Conservation (phyloP, 805 yeast species). For the Candida koratica region DNA sequence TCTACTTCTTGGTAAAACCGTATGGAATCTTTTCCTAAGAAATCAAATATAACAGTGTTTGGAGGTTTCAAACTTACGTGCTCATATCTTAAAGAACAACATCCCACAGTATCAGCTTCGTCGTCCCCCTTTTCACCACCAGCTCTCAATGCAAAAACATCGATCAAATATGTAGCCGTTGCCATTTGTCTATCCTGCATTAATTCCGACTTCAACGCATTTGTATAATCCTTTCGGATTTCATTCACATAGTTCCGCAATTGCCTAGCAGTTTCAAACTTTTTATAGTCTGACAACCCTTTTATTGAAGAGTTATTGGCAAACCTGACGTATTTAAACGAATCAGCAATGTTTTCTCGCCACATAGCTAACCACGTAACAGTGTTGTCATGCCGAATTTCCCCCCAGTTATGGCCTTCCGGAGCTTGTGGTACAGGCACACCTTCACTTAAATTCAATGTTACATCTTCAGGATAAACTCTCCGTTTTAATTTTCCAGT, state of each 20-base stretch:
- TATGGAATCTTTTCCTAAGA: conserved; percentile 93
- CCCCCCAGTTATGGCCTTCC: conserved; percentile 87
- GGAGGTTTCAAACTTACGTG: conserved; percentile 87
- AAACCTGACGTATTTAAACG: conserved; percentile 82
- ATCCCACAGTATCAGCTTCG: conserved; percentile 97
- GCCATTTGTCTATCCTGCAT: conserved; percentile 92
- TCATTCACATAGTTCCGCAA: conserved; percentile 66
- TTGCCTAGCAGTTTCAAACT: conserved; percentile 91
- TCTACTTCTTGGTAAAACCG: conserved; percentile 88
- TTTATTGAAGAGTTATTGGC: conserved; percentile 88
- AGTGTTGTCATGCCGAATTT: conserved; percentile 78
- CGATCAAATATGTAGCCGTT: conserved; percentile 88
- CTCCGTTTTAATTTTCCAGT: conserved; percentile 88
- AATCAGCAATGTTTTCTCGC: conserved; percentile 86
- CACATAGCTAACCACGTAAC: conserved; percentile 97
- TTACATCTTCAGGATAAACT: conserved; percentile 84
- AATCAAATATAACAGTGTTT: conserved; percentile 80
- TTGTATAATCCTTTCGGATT: conserved; percentile 72
- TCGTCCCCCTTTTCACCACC: conserved; percentile 98
- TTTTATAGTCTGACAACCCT: conserved; percentile 86
- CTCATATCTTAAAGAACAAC: conserved; percentile 89
- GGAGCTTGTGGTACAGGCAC: conserved; percentile 80
- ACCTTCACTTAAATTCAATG: conserved; percentile 72
- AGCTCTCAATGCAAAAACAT: conserved; percentile 91
- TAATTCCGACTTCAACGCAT: conserved; percentile 62